phyloP scores from a whole-genome alignment of 1,139 yeast genomes.

The Sugiyamaella paludigena region DNA sequence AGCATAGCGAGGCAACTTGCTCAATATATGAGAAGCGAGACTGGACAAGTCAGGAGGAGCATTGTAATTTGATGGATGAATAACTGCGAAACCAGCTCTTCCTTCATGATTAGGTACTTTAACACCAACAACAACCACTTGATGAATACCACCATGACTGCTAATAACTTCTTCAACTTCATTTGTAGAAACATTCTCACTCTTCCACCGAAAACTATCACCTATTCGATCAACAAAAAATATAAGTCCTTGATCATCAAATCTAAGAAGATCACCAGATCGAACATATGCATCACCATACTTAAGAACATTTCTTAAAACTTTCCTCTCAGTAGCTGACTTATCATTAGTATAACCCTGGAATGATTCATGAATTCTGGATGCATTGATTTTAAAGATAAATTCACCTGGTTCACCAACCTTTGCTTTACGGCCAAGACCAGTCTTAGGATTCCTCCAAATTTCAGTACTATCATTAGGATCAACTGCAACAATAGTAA shows the following conservation, averaged over 20 bases:
- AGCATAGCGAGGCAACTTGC: conserved; percentile 78
- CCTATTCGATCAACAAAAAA: conserved; percentile 93
- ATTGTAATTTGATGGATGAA: conserved; percentile 49
- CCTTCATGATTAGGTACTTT: conserved; percentile 89
- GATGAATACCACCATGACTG: conserved; percentile 48
- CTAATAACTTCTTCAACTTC: conserved; percentile 82
- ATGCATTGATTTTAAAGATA: conserved; percentile 70
- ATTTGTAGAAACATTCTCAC: conserved; percentile 91
- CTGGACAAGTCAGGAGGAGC: conserved; percentile 33
- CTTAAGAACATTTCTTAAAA: conserved; percentile 66
- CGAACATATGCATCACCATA: conserved; percentile 93
- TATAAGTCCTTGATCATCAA: conserved; percentile 66
- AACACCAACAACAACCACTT: conserved; percentile 87
- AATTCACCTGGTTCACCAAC: conserved; percentile 82
- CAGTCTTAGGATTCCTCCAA: conserved; percentile 67
- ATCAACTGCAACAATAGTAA: conserved; percentile 63
- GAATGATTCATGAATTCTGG: conserved; percentile 50
- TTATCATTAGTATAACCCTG: conserved; percentile 88
- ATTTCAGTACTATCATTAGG: conserved; percentile 74
- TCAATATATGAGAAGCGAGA: conserved; percentile 43
- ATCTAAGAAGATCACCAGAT: conserved; percentile 76
- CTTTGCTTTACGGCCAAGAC: conserved; percentile 53
- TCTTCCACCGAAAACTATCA: conserved; percentile 96
- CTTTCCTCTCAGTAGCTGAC: conserved; percentile 73
- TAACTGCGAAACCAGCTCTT: conserved; percentile 85